Evolutionary conservation across 768 basidiomycete species (phyloP), one percentile per base, ranked within the genome.

Genomic region (Mycena chlorophos): DNA sequence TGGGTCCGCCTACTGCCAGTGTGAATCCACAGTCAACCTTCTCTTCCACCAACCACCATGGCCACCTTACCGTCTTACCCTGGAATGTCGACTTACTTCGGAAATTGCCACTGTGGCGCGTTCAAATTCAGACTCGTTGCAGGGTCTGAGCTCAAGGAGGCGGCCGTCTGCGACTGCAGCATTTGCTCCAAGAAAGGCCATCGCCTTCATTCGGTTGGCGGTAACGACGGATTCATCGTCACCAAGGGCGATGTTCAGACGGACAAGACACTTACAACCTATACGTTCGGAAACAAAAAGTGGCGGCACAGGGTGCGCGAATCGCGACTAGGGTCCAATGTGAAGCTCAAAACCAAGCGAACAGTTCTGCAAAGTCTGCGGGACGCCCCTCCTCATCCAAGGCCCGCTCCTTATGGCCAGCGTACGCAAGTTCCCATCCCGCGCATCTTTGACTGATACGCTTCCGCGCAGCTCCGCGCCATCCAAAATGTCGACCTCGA

Each of bases 101-200:
- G 23, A 27, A 46, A 46, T 25, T 46, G 45, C 45, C 45, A 46
- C 45, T 46, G 45, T 19, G 45, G 45, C 45, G 45, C 45, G 23
- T 46, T 46, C 45, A 46, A 46, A 25, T 27, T 46, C 45, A 46
- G 12, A 5, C 27, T 46, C 45, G 20, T 25, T 25, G 27, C 45
- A 20, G 23, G 23, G 8, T 5, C 22, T 10, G 23, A 23, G 45
- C 20, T 46, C 45, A 27, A 46, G 13, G 12, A 23, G 5, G 45
- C 45, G 26, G 23, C 13, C 4, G 23, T 20, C 25, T 46, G 45
- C 45, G 45, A 46, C 45, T 46, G 45, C 26, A 46, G 45, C 45
- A 27, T 27, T 10, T 46, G 45, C 22, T 46, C 45, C 10, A 25
- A 20, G 12, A 46, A 46, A 20, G 45, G 45, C 22, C 27, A 46